Conservation (phyloP, 2,329 filamentous ascomycete species). For the Alternaria sp. region DNA sequence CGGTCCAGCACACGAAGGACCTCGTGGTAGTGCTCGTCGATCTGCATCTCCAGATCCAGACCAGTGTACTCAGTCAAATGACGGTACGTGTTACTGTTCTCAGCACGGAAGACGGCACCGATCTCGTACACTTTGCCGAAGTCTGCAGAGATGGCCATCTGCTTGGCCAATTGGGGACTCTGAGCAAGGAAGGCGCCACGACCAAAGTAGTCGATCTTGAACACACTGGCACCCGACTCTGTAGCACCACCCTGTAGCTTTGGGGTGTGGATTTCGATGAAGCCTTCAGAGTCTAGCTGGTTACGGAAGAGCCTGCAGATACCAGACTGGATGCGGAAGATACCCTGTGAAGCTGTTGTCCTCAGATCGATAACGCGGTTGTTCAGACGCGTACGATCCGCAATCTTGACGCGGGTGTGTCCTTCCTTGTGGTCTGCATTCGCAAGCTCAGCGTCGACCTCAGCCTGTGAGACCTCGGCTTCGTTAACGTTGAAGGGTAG, state of each 20-base stretch:
- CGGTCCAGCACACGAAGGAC: constrained; percentile 79
- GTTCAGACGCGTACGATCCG: constrained; percentile 74
- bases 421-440: constrained; percentile 63
- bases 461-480: constrained; percentile 66
- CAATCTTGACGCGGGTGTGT: constrained; percentile 65
- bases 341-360: constrained; percentile 83
- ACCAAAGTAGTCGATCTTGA: constrained; percentile 90
- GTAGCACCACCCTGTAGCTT: constrained; percentile 90
- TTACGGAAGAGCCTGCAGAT: constrained; percentile 81
- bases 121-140: constrained; percentile 90
- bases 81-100: constrained; percentile 94
- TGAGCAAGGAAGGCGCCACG: constrained; percentile 87
- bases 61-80: constrained; percentile 95
- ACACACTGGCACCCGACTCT: constrained; percentile 89
- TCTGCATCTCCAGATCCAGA: constrained; percentile 89
- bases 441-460: constrained; percentile 58
- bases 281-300: constrained; percentile 75
- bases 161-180: constrained; percentile 89
- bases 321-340: constrained; percentile 85
- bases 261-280: constrained; percentile 92
- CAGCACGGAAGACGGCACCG: constrained; percentile 87
- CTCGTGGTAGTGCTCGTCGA: constrained; percentile 89
- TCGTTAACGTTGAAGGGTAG: constrained; percentile 74
- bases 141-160: constrained; percentile 89
- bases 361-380: constrained; percentile 85